phyloP scores from a whole-genome alignment of 2,329 filamentous ascomycete genomes.

The Claviceps digitariae region DNA sequence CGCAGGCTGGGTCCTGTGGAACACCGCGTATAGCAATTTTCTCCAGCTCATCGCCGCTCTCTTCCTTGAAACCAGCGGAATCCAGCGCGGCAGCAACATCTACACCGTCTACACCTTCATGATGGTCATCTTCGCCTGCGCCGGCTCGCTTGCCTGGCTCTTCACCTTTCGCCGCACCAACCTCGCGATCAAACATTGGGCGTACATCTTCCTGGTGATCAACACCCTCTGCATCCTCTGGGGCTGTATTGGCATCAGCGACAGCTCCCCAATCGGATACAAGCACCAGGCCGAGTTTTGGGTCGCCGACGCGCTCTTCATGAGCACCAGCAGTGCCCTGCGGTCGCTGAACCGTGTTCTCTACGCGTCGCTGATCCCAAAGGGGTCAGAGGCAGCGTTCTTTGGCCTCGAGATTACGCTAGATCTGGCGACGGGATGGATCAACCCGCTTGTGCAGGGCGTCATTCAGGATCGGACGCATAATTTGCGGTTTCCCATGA shows the following conservation, averaged over 20 bases:
- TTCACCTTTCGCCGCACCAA: conserved; percentile 5
- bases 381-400: conserved; percentile 9
- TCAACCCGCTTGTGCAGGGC: conserved; percentile 10
- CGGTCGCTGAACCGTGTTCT: conserved; percentile 10
- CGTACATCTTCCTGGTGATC: conserved; percentile 8
- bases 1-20: conserved; percentile 10
- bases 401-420: conserved; percentile 11
- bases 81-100: conserved; percentile 8
- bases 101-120: conserved; percentile 10
- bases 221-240: conserved; percentile 10
- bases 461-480: conserved; percentile 9
- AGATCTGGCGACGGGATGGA: conserved; percentile 10
- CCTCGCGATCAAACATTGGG: conserved; percentile 9
- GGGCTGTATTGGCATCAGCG: conserved; percentile 10
- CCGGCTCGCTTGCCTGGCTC: conserved; percentile 9
- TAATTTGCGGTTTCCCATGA: conserved; percentile 11
- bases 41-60: conserved; percentile 8
- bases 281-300: conserved; percentile 11
- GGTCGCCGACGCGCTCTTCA: conserved; percentile 9
- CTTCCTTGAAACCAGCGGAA: conserved; percentile 9
- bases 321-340: conserved; percentile 10
- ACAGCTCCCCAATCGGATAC: conserved; percentile 7
- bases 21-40: conserved; percentile 10
- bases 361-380: conserved; percentile 10
- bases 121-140: conserved; percentile 9